These are phyloP conservation scores for Mucor plumbeus DNA, from an alignment of 371 early-diverging fungal genomes.

Conservation along the genomic window DNA sequence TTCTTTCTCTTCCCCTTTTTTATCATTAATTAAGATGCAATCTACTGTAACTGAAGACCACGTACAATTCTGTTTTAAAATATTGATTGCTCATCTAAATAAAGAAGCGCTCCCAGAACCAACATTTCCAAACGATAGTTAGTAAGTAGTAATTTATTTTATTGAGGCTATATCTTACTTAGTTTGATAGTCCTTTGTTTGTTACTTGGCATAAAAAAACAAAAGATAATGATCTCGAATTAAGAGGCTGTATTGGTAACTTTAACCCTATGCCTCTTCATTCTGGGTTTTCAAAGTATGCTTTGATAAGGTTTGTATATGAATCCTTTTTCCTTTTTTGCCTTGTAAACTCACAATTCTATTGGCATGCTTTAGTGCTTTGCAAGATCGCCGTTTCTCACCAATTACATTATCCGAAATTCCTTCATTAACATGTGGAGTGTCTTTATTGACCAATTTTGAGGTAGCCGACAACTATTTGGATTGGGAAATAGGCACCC, in stretches of 20 bases:
- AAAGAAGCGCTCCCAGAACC: conserved; percentile 39
- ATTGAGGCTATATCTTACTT: too few species aligned
- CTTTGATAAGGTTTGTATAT: conserved; percentile 70
- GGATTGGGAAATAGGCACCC: conserved; percentile 92
- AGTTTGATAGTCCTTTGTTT: conserved; percentile 73
- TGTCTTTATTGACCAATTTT: conserved; percentile 88
- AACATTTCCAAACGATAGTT: conserved; percentile 54
- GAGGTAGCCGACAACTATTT: conserved; percentile 72
- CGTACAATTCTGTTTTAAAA: conserved; percentile 79
- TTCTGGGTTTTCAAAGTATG: conserved; percentile 81
- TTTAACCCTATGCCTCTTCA: conserved; percentile 78
- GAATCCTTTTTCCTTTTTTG: too few species aligned
- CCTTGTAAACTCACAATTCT: background rate
- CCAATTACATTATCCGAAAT: conserved; percentile 78
- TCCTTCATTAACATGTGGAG: conserved; percentile 68
- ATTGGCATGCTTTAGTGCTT: conserved; percentile 60
- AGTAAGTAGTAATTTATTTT: conserved; percentile 45
- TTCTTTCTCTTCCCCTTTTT: conserved; percentile 4
- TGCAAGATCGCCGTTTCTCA: conserved; percentile 81
- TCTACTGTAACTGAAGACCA: conserved; percentile 54
- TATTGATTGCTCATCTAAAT: conserved; percentile 61
- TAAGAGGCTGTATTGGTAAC: conserved; percentile 96
- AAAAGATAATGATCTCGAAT: conserved; percentile 42
- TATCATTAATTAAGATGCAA: background rate
- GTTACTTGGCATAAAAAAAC: conserved; percentile 79